Conservation (phyloP, 1,284 basidiomycete genomes). For the Leccinum subspadiceum region DNA sequence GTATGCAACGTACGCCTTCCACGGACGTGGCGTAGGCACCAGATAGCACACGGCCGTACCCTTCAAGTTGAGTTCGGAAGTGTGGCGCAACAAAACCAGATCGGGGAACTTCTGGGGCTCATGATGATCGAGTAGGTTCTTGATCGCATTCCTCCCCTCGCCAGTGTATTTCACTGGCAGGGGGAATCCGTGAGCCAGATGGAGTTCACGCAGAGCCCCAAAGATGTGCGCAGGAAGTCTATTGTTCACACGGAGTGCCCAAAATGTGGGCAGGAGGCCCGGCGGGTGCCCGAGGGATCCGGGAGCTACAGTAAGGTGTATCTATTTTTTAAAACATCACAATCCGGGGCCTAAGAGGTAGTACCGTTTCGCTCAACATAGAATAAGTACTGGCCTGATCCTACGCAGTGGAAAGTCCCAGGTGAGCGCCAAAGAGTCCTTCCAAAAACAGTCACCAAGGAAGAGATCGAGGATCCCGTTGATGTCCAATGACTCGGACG, state of each 20-base stretch:
- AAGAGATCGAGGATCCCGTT: constrained; percentile 26
- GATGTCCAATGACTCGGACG: constrained; percentile 21
- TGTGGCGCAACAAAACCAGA: constrained; percentile 24
- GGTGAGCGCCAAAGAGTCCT: constrained; percentile 26
- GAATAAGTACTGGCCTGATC: no score
- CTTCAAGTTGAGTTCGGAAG: constrained; percentile 14
- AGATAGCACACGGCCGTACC: constrained; percentile 24
- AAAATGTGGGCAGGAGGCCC: no score
- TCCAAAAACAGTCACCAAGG: constrained; percentile 32
- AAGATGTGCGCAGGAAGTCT: no score
- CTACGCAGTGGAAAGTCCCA: constrained; percentile 24
- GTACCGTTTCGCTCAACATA: no score
- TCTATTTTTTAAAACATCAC: no score
- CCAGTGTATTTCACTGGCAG: no score
- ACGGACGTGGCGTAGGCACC: constrained; percentile 16
- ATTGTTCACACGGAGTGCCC: no score
- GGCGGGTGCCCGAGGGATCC: no score
- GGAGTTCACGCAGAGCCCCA: no score
- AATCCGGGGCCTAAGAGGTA: no score
- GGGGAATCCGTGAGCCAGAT: no score
- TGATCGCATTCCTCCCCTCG: constrained; percentile 24
- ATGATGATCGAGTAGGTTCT: constrained; percentile 22
- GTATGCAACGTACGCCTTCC: constrained; percentile 33
- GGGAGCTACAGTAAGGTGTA: no score
- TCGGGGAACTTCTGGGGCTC: constrained; percentile 25